Evolutionary conservation across 352 stramenopile genomes (phyloP), one percentile per base, ranked within the genome.

Genomic region (Phytophthora rubi): DNA sequence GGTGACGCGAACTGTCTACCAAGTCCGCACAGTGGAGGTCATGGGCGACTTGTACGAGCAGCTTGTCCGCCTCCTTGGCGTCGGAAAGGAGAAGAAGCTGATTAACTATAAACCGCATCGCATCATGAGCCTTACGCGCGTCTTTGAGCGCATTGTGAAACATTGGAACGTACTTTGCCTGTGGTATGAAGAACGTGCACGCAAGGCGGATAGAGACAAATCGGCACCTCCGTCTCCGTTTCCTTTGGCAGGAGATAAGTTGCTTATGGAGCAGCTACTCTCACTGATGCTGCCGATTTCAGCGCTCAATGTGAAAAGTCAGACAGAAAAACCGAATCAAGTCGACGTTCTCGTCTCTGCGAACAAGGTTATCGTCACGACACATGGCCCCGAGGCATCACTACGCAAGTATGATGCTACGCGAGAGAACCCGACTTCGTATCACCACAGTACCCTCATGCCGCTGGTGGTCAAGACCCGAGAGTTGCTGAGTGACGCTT

Each of bases 331-430:
- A 8, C 5, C 59, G 6, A 52, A 30, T 16, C 59, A 58, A 65
- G 59, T 65, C 15, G 59, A 65, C 32, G 59, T 65, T 26, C 59
- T 65, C 7, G 6, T 65, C 30, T n/a, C 47, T 18, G 32, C 21
- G 53, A 28, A 53, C 59, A 58, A 65, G 35, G 32, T 48, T 26
- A 26, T 26, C 23, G 23, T 26, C 23, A 26, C 23, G 23, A 26
- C 23, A 26, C 23, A 0, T 26, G 23, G 23, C 23, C 23, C 23
- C 23, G 23, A 26, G 23, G 23, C 23, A 26, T 26, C 23, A 26
- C 23, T 26, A 26, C 23, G 23, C 9, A 56, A 54, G 16, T 39
- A 57, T 32, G 33, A 57, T n/a, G 16, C 53, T 16, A 49, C 59
- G 0, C 48, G 10, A 15, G 21, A 44, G 47, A 49, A 65, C 33